Percentiles rank a stretch among this genome's conserved stretches.
phyloP scores from a whole-genome alignment of 805 yeast genomes.

The Danielia reshetovae region DNA sequence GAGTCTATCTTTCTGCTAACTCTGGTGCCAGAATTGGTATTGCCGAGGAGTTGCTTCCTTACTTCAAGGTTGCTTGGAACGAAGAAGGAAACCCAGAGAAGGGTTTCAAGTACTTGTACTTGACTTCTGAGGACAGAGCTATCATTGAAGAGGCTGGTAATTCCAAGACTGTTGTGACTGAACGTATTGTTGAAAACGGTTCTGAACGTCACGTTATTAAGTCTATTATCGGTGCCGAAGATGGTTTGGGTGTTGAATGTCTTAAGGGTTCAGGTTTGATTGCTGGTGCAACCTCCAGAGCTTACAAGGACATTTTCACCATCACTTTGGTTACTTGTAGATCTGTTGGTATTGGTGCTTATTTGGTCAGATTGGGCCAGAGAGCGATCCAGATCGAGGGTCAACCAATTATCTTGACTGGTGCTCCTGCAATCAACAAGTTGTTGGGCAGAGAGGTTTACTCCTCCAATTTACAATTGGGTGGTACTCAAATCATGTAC shows the following conservation, averaged over 20 bases:
- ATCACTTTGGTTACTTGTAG: slow-evolving; percentile 98
- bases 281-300: slow-evolving; percentile 98
- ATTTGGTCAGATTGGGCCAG: slow-evolving; percentile 95
- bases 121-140: slow-evolving; percentile 62
- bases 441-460: slow-evolving; percentile 95
- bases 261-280: slow-evolving; percentile 96
- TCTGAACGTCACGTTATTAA: slow-evolving; percentile 77
- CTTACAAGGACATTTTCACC: slow-evolving; percentile 96
- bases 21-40: slow-evolving; percentile 99
- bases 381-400: slow-evolving; percentile 99
- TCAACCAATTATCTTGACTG: slow-evolving; percentile 96
- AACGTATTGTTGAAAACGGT: slow-evolving; percentile 78
- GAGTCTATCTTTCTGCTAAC: slow-evolving; percentile 94
- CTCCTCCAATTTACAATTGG: slow-evolving; percentile 93
- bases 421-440: slow-evolving; percentile 98
- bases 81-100: slow-evolving; percentile 67
- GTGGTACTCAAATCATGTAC: slow-evolving; percentile 99
- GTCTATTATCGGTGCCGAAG: slow-evolving; percentile 88
- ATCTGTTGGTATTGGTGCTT: slow-evolving; percentile 99
- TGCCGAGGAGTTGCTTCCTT: slow-evolving; percentile 92
- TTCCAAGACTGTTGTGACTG: slow-evolving; percentile 63
- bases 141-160: slow-evolving; percentile 58
- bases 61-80: slow-evolving; percentile 90
- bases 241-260: slow-evolving; percentile 98
- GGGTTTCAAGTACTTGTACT: slow-evolving; percentile 88